Base-by-base conservation (phyloP, 805 yeast genomes). In the Kluyveromyces dobzhanskii region DNA sequence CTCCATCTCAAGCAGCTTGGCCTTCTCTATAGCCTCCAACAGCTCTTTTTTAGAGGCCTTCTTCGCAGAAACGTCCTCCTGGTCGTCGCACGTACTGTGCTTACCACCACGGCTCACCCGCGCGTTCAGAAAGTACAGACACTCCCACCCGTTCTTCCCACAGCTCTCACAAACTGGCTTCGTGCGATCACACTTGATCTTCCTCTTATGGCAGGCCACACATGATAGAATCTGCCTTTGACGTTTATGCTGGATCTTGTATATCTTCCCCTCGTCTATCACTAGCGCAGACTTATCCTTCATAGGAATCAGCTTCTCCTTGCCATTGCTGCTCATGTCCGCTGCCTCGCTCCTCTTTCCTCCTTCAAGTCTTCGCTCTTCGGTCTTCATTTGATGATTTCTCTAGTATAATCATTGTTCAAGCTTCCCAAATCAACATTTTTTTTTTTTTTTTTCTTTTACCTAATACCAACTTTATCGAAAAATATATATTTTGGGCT, bases 221-320 rank as follows among this genome's bases (percentile, higher is more conserved):
- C 83, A 76, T 38, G 74, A 67, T 32, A 71, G 61, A 32, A 77
- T 75, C 48, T 70, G 70, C 39, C 84, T 54, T 53, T 77, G 84
- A 44, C 84, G 69, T 3, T 77, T 63, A 42, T 72, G 74, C 48
- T 77, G 84, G 13, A 75, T 71, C 53, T 77, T 77, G 64, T 73
- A 71, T 5, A 76, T 71, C 45, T 71, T 72, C 8, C 73, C 78
- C 47, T 71, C 65, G 3, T 71, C 72, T 44, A 71, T 51, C 6
- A 67, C 57, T 23, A 61, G 51, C 24, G 65, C 62, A 16, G 54
- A 56, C 35, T 58, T 58, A 45, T 57, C 64, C 49, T 57, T 57
- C 48, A 56, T 56, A 4, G 61, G 59, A 3, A 56, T 50, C 23
- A 54, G 40, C 26, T 51, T 53, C 12, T 30, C 32, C n/a, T 14